Evolutionary conservation across 495 filamentous ascomycete species (phyloP).

Genomic region (Lepraria neglecta): DNA sequence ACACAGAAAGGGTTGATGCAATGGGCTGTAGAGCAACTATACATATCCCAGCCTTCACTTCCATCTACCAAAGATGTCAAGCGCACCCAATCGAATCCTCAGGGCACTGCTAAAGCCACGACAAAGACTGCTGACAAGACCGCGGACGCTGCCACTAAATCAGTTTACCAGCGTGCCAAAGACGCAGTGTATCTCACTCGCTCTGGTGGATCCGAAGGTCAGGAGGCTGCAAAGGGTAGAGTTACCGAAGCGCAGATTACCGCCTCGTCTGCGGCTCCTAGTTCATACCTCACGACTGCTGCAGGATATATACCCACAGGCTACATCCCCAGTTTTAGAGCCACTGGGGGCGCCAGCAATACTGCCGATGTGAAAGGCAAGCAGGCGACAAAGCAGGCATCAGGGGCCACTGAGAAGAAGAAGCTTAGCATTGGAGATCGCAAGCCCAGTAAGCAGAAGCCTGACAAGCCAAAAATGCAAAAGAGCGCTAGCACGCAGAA

Average conservation of each 20-base stretch:
- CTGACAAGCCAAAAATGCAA: constrained; percentile 5
- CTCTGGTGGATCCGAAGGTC: constrained; percentile 19
- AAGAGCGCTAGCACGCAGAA: constrained; percentile 12
- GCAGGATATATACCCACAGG: constrained; percentile 25
- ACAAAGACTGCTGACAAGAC: constrained; percentile 12
- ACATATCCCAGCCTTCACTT: constrained; percentile 6
- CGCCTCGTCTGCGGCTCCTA: constrained; percentile 1
- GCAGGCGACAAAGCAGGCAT: not conserved
- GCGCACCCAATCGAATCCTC: not conserved
- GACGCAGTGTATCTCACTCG: constrained; percentile 23
- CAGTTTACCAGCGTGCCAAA: constrained; percentile 24
- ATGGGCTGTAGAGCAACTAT: constrained; percentile 33
- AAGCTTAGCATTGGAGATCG: not conserved
- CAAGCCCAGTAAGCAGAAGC: not conserved
- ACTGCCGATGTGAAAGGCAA: not conserved
- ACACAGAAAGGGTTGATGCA: constrained; percentile 46
- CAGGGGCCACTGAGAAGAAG: not conserved
- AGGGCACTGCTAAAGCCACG: constrained; percentile 24
- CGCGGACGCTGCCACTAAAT: constrained; percentile 18
- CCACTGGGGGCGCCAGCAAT: not conserved
- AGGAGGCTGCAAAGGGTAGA: constrained; percentile 14
- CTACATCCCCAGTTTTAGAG: constrained; percentile 22
- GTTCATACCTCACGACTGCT: constrained; percentile 20
- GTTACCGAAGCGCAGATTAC: constrained; percentile 10
- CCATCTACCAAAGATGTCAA: constrained; percentile 11